Conservation (phyloP, 2,329 filamentous ascomycete genomes). For the Sporothrix pseudoabietina region DNA sequence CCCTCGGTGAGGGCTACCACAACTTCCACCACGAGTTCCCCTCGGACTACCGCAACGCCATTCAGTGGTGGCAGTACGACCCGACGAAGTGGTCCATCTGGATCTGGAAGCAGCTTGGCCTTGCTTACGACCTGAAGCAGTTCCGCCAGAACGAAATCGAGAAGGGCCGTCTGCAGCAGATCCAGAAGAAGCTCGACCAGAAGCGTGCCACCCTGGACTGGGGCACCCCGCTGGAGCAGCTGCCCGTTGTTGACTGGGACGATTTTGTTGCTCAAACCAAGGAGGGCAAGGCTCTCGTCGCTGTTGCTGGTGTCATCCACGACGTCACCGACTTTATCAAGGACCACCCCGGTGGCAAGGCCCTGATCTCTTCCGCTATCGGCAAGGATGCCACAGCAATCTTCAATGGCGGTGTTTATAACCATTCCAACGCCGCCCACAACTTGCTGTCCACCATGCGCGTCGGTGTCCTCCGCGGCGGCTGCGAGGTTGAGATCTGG, state of each 20-base stretch:
- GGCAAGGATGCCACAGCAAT: slow-evolving; percentile 88
- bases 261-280: slow-evolving; percentile 78
- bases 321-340: slow-evolving; percentile 83
- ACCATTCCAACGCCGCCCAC: slow-evolving; percentile 87
- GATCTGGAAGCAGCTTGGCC: slow-evolving; percentile 78
- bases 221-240: slow-evolving; percentile 81
- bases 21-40: slow-evolving; percentile 97
- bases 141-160: slow-evolving; percentile 92
- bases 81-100: slow-evolving; percentile 90
- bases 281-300: slow-evolving; percentile 74
- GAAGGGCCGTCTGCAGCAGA: slow-evolving; percentile 84
- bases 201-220: slow-evolving; percentile 81
- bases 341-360: slow-evolving; percentile 87
- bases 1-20: slow-evolving; percentile 84
- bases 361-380: slow-evolving; percentile 77
- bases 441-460: slow-evolving; percentile 87
- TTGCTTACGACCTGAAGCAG: slow-evolving; percentile 85
- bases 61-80: slow-evolving; percentile 89
- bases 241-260: slow-evolving; percentile 84
- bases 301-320: slow-evolving; percentile 82
- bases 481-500: slow-evolving; percentile 91
- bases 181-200: slow-evolving; percentile 91
- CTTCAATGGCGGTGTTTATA: slow-evolving; percentile 90
- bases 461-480: slow-evolving; percentile 81
- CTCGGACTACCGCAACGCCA: slow-evolving; percentile 89